Conservation (phyloP, 139 green algal species). For the Tetradesmus lagerheimii region DNA sequence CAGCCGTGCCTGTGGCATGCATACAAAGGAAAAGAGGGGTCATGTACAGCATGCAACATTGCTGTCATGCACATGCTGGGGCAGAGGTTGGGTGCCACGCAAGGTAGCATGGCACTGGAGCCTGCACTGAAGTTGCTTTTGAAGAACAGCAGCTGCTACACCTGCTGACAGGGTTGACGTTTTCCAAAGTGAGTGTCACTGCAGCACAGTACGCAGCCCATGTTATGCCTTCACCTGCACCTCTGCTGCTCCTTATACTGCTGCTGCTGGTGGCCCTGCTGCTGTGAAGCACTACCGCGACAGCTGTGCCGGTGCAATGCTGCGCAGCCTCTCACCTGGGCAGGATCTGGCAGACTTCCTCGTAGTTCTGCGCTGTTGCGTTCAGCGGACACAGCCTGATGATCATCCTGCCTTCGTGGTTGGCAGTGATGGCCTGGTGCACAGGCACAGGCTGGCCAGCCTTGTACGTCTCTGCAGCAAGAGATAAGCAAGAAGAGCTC, state of each 20-base stretch:
- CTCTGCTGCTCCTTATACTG: too few relatives aligned
- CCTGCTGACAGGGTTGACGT: too few relatives aligned
- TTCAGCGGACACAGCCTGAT: slow-evolving; percentile 19
- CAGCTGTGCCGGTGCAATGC: neutral
- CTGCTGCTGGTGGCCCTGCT: slow-evolving; percentile 1
- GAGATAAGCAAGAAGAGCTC: neutral
- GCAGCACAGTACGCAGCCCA: too few relatives aligned
- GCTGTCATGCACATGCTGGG: too few relatives aligned
- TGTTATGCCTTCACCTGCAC: too few relatives aligned
- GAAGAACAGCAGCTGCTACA: too few relatives aligned
- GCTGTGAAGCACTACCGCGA: neutral
- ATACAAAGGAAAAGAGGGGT: too few relatives aligned
- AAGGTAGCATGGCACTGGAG: neutral
- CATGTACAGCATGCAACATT: too few relatives aligned
- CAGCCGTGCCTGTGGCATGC: neutral
- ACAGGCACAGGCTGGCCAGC: neutral
- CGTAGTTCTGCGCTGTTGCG: neutral
- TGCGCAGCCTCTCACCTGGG: neutral
- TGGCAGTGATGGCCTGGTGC: slow-evolving; percentile 25
- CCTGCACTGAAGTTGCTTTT: neutral
- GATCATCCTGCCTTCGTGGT: slow-evolving; percentile 27
- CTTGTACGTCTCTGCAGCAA: slow-evolving; percentile 13
- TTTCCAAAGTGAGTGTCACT: too few relatives aligned
- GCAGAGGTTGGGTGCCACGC: too few relatives aligned
- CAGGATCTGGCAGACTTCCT: neutral